Evolutionary conservation across 768 basidiomycete genomes (phyloP).

Genomic region (Amanita fuliginea): DNA sequence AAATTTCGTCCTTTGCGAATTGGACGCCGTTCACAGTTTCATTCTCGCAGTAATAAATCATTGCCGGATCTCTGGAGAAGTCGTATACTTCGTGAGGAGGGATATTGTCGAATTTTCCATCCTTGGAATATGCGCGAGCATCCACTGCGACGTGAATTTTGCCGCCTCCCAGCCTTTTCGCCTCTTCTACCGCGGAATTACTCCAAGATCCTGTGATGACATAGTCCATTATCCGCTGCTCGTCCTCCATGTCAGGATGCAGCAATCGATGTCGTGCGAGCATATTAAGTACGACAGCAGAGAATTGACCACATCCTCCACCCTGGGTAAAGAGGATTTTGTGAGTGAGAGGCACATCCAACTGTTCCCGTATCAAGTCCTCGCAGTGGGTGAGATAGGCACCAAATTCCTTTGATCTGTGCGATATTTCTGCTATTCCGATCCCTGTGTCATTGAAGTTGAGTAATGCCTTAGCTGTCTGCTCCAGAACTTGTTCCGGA

Average conservation of each 20-base stretch:
- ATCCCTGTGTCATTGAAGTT: constrained; percentile 89
- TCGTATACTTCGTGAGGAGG: constrained; percentile 63
- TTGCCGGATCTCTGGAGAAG: constrained; percentile 67
- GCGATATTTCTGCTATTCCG: constrained; percentile 92
- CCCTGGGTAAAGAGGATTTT: constrained; percentile 89
- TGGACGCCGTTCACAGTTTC: constrained; percentile 96
- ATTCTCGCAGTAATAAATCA: constrained; percentile 99
- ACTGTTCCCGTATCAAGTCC: constrained; percentile 59
- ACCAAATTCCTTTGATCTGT: constrained; percentile 85
- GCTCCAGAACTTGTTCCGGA: constrained; percentile 74
- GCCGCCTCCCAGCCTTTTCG: constrained; percentile 50
- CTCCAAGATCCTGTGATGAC: constrained; percentile 91
- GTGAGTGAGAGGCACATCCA: constrained; percentile 77
- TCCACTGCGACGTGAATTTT: constrained; percentile 65
- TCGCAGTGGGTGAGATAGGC: constrained; percentile 54
- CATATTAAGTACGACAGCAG: constrained; percentile 85
- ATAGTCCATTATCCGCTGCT: constrained; percentile 71
- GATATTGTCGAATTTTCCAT: constrained; percentile 67
- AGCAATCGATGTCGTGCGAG: constrained; percentile 76
- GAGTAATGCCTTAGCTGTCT: constrained; percentile 77
- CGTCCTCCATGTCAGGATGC: constrained; percentile 43
- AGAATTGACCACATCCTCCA: constrained; percentile 88
- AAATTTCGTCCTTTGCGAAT: constrained; percentile 50
- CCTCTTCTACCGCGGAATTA: constrained; percentile 78
- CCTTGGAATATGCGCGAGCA: constrained; percentile 45